phyloP scores from a whole-genome alignment of 1,139 yeast species.

The Kurtzmaniella quercitrusa region DNA sequence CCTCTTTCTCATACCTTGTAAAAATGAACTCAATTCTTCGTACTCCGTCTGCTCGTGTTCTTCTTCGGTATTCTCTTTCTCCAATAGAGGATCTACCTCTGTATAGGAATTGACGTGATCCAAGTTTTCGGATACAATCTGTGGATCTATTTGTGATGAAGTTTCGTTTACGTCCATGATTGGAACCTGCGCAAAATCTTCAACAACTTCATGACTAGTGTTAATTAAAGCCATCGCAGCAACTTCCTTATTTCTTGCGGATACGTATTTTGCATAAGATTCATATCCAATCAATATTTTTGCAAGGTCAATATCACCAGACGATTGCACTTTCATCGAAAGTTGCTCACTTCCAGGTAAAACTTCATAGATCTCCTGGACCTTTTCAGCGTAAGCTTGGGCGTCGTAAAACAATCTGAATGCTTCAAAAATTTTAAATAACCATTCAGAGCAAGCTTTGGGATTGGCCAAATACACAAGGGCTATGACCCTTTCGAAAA shows the following conservation, averaged over 20 bases:
- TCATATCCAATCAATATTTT: background rate
- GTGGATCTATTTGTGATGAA: too few relatives aligned
- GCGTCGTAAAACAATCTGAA: slow-evolving; percentile 7
- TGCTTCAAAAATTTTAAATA: slow-evolving; percentile 10
- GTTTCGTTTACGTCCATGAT: too few relatives aligned
- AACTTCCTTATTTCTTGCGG: background rate
- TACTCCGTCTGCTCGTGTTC: background rate
- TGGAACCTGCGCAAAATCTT: too few relatives aligned
- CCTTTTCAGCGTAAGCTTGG: background rate
- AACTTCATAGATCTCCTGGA: background rate
- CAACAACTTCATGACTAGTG: too few relatives aligned
- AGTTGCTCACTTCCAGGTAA: background rate
- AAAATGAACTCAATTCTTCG: background rate
- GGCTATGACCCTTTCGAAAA: slow-evolving; percentile 14
- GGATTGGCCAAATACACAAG: slow-evolving; percentile 12
- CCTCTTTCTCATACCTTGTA: background rate
- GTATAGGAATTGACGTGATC: too few relatives aligned
- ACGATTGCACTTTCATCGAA: background rate
- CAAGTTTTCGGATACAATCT: too few relatives aligned
- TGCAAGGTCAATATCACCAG: background rate
- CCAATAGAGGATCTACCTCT: background rate
- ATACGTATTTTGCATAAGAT: background rate
- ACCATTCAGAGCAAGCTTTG: slow-evolving; percentile 12
- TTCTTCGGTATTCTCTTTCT: background rate
- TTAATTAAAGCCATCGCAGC: too few relatives aligned